Evolutionary conservation across 441 rosid species (phyloP), one percentile per base, ranked within the genome.

Genomic region (Flueggea neowawraea): DNA sequence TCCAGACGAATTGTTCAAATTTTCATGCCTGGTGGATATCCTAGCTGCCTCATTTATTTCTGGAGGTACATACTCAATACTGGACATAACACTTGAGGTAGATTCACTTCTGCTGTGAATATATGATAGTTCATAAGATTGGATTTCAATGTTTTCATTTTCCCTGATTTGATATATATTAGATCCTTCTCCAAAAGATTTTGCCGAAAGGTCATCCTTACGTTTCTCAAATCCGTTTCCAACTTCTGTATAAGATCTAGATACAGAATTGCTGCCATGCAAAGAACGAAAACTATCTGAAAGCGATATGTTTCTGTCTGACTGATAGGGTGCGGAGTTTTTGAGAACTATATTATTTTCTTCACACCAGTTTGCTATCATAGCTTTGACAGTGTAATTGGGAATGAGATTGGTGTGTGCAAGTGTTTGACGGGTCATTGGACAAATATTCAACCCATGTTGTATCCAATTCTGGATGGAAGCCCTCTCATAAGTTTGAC

Each of bases 381-480:
- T 86, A 72, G 88, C 97, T 73, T 93, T 93, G 73, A 93, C 97
- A 17, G 84, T 93, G 81, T 82, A 84, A 72, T 93, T 93, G n/a
- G 98, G 89, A 72, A 88, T 88, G 71, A 93, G 85, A 77, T 90
- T 84, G 67, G 79, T 75, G 73, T 93, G 96, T 14, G 72, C 45
- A 44, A 93, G 88, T 44, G 65, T 69, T 69, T 82, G 87, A 52
- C 75, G 79, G 57, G 98, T 90, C 85, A 77, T 86, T 8, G 98
- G 98, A 77, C 98, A 93, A 72, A 88, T 69, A 14, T 59, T 80
- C 69, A 93, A 71, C 61, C 97, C 95, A 7, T 78, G 75, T 69
- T 84, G 91, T 73, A 93, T 80, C 98, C 97, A 93, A 68, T 81
- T 90, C 79, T 85, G 92, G 64, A 93, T 90, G 50, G 90, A 86